Percentiles rank a stretch among this genome's conserved stretches.
Conservation (phyloP, 2,329 filamentous ascomycete species). For the Orbilia brochopaga region DNA sequence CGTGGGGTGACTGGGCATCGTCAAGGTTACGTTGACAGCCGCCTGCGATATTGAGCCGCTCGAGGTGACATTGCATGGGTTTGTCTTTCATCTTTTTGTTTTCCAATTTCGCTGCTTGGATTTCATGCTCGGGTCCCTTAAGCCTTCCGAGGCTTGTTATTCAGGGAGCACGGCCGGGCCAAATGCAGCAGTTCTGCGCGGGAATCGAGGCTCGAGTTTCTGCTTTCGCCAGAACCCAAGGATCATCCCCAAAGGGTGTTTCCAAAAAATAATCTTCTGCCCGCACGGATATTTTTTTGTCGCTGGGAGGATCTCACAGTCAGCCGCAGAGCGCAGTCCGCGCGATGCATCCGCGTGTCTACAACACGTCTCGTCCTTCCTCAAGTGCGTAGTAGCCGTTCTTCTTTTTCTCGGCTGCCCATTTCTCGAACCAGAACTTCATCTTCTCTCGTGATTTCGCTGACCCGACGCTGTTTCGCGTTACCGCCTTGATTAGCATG, state of each 20-base stretch:
- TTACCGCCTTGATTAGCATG: slow-evolving; percentile 1
- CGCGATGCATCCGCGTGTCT: not conserved
- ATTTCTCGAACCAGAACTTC: slow-evolving; percentile 64
- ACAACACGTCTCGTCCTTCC: slow-evolving; percentile 54
- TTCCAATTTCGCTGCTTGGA: slow-evolving; percentile 6
- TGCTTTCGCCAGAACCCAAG: slow-evolving; percentile 13
- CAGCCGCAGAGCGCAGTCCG: slow-evolving; percentile 2
- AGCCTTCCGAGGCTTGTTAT: slow-evolving; percentile 1
- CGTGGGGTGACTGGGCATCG: slow-evolving; percentile 37
- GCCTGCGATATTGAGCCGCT: slow-evolving; percentile 49
- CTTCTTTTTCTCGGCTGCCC: slow-evolving; percentile 68
- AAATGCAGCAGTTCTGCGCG: slow-evolving; percentile 23
- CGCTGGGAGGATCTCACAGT: not conserved
- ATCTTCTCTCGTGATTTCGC: slow-evolving; percentile 69
- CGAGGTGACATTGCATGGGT: slow-evolving; percentile 48
- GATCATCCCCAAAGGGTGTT: not conserved
- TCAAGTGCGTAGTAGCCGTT: slow-evolving; percentile 65
- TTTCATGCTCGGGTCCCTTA: slow-evolving; percentile 20
- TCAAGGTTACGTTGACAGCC: slow-evolving; percentile 20
- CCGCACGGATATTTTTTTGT: slow-evolving; percentile 1
- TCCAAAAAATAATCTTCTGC: not conserved
- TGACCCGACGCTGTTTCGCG: slow-evolving; percentile 63
- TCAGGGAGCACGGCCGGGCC: slow-evolving; percentile 15
- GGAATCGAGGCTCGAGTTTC: slow-evolving; percentile 27
- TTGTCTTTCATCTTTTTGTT: not conserved